These are phyloP conservation scores for Oryza australiensis DNA, from an alignment of 176 grass and related monocot genomes.

Conservation along the genomic window DNA sequence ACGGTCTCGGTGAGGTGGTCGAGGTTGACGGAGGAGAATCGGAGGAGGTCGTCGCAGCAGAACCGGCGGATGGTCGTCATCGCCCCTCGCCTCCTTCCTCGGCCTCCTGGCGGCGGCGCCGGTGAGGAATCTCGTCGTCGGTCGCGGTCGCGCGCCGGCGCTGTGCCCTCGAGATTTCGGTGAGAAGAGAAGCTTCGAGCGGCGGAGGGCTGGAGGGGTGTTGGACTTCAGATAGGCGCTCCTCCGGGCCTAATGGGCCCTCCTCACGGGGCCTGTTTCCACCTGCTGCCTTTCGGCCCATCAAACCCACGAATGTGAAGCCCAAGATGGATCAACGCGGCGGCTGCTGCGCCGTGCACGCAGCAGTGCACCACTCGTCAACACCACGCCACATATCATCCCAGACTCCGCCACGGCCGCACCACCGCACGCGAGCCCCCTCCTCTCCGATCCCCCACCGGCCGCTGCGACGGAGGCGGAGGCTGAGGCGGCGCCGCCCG, in stretches of 20 bases:
- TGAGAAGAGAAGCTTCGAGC: background rate
- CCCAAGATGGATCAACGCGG: background rate
- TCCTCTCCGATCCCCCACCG: conserved; percentile 31
- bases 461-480: conserved; percentile 5
- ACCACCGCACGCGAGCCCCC: conserved; percentile 2
- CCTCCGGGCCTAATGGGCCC: too few species aligned
- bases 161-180: conserved; percentile 27
- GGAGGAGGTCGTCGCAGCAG: conserved; percentile 95
- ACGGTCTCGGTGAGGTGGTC: conserved; percentile 98
- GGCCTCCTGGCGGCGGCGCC: background rate
- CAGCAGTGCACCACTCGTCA: background rate
- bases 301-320: too few species aligned
- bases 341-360: conserved; percentile 9
- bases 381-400: background rate
- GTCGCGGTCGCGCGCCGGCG: too few species aligned
- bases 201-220: background rate
- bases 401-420: background rate
- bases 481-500: conserved; percentile 33
- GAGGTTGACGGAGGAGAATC: conserved; percentile 80
- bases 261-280: too few species aligned
- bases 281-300: too few species aligned
- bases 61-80: conserved; percentile 98
- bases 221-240: background rate
- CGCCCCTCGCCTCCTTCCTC: too few species aligned
- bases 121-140: conserved; percentile 22